phyloP scores from a whole-genome alignment of 2,329 filamentous ascomycete genomes.

The Fusarium sororula region DNA sequence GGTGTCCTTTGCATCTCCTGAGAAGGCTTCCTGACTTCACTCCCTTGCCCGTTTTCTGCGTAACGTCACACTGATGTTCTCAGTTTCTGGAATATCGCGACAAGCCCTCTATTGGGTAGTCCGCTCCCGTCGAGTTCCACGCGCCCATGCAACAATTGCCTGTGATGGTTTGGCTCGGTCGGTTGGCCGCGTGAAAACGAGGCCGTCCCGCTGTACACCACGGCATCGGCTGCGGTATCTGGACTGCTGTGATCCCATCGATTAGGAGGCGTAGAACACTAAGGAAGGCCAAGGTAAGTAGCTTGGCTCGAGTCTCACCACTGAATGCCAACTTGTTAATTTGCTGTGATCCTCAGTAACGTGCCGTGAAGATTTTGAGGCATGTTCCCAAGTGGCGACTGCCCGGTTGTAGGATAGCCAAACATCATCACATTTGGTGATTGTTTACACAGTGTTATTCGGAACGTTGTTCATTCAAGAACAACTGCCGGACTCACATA shows the following conservation, averaged over 20 bases:
- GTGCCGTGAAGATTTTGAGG: not conserved
- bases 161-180: constrained; percentile 19
- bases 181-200: constrained; percentile 36
- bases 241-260: constrained; percentile 16
- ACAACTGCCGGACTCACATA: not conserved
- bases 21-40: constrained; percentile 2
- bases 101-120: constrained; percentile 35
- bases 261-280: constrained; percentile 4
- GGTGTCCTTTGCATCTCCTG: not conserved
- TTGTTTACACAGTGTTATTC: not conserved
- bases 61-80: constrained; percentile 22
- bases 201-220: constrained; percentile 34
- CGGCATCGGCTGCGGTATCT: constrained; percentile 40
- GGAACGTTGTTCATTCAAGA: not conserved
- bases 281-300: not conserved
- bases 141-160: constrained; percentile 14
- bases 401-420: not conserved
- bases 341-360: not conserved
- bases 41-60: constrained; percentile 17
- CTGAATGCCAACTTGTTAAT: not conserved
- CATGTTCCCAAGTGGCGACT: not conserved
- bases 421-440: not conserved
- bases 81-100: constrained; percentile 39
- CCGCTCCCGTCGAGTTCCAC: constrained; percentile 17
- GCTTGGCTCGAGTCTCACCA: not conserved